Percentiles rank a stretch among this genome's conserved stretches.
phyloP scores from a whole-genome alignment of 202 grass and related monocot genomes.

The Carex arenaria region DNA sequence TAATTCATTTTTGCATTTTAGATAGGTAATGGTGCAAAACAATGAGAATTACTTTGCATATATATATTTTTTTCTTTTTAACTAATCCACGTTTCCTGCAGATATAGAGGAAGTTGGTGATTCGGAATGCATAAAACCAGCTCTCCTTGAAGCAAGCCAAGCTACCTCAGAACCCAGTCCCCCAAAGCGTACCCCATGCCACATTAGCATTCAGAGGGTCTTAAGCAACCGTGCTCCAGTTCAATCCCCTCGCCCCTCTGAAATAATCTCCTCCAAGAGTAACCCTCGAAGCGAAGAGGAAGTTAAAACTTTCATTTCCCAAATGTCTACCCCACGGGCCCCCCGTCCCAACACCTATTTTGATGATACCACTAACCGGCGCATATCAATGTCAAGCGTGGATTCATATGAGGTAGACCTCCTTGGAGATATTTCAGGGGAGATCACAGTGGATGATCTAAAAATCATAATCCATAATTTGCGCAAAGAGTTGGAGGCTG shows the following conservation, averaged over 20 bases:
- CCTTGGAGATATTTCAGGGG: constrained; percentile 41
- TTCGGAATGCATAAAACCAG: constrained; percentile 30
- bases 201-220: constrained; percentile 37
- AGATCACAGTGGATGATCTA: constrained; percentile 38
- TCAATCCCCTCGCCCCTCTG: constrained; percentile 69
- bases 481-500: constrained; percentile 81
- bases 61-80: neutral
- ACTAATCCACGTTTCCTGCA: constrained; percentile 30
- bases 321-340: constrained; percentile 52
- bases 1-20: neutral
- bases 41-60: neutral
- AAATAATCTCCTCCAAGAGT: constrained; percentile 73
- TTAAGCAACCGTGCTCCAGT: constrained; percentile 39
- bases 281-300: constrained; percentile 70
- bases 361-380: constrained; percentile 35
- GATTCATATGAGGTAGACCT: constrained; percentile 53
- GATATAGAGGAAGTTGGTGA: constrained; percentile 50
- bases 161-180: constrained; percentile 17
- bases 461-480: constrained; percentile 55
- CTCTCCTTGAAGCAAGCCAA: constrained; percentile 18
- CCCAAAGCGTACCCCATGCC: constrained; percentile 24
- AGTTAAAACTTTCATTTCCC: constrained; percentile 64
- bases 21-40: neutral
- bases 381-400: constrained; percentile 44
- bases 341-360: constrained; percentile 18